Evolutionary conservation across 768 basidiomycete species (phyloP).

Genomic region (Lactifluus piperatus): DNA sequence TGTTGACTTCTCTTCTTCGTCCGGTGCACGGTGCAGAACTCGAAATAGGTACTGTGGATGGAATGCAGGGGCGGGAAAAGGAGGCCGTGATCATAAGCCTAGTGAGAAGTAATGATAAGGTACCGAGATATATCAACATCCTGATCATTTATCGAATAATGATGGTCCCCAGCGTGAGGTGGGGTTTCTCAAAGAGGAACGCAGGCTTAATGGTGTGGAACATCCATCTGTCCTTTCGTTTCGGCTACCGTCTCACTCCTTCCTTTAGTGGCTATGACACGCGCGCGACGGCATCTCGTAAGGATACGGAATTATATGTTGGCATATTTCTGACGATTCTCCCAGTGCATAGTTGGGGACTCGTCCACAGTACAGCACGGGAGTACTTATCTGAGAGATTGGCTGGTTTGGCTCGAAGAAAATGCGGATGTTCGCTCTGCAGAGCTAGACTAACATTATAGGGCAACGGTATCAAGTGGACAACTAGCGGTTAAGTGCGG

Average conservation of each 20-base stretch:
- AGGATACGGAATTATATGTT: conserved; percentile 21
- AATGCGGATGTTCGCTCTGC: conserved; percentile 89
- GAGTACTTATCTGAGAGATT: conserved; percentile 73
- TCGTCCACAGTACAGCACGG: conserved; percentile 86
- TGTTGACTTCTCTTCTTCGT: conserved; percentile 69
- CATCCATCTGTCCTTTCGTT: not conserved
- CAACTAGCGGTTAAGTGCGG: not conserved
- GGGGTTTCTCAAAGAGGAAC: conserved; percentile 88
- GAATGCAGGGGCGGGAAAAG: conserved; percentile 95
- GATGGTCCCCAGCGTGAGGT: conserved; percentile 58
- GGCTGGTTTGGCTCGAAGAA: conserved; percentile 85
- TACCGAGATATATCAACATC: conserved; percentile 24
- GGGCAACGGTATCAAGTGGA: not conserved
- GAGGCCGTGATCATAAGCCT: conserved; percentile 90
- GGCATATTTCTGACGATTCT: not conserved
- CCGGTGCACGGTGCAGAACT: conserved; percentile 57
- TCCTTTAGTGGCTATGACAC: conserved; percentile 78
- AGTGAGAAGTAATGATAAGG: conserved; percentile 85
- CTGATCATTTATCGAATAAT: not conserved
- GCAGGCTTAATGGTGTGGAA: conserved; percentile 73
- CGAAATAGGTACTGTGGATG: conserved; percentile 93
- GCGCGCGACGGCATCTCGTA: conserved; percentile 82
- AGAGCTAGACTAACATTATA: conserved; percentile 37
- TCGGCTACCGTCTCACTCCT: conserved; percentile 3
- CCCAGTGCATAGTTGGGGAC: conserved; percentile 86